phyloP scores from a whole-genome alignment of 1,139 yeast genomes.

The Blastobotrys niveus region DNA sequence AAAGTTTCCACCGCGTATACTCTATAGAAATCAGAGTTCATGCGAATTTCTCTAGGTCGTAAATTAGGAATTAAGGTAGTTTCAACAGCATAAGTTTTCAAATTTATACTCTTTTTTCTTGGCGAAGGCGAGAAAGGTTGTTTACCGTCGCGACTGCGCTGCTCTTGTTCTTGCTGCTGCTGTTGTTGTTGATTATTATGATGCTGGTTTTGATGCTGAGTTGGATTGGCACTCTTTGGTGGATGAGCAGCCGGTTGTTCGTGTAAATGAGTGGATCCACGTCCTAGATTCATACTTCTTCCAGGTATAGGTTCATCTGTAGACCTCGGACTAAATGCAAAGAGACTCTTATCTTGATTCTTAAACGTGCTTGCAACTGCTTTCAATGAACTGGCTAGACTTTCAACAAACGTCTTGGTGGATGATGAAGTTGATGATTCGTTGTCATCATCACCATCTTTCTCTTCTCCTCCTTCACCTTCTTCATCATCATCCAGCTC shows the following conservation, averaged over 20 bases:
- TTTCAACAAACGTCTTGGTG: slow-evolving; percentile 23
- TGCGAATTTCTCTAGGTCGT: slow-evolving; percentile 33
- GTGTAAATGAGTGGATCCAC: slow-evolving; percentile 10
- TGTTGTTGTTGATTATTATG: neutral
- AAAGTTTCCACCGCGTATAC: slow-evolving; percentile 34
- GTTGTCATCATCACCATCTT: slow-evolving; percentile 10
- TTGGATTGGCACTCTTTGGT: neutral
- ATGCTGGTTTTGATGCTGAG: neutral
- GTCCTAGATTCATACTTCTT: slow-evolving; percentile 6
- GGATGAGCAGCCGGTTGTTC: slow-evolving; percentile 6
- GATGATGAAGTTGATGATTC: slow-evolving; percentile 10
- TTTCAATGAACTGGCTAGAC: slow-evolving; percentile 26
- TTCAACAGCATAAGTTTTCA: slow-evolving; percentile 32
- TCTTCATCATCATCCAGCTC: slow-evolving; percentile 1
- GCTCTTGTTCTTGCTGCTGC: neutral
- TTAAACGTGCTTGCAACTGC: slow-evolving; percentile 30
- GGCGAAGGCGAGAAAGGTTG: slow-evolving; percentile 8
- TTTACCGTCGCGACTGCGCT: too few relatives aligned
- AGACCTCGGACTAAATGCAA: slow-evolving; percentile 29
- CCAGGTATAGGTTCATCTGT: slow-evolving; percentile 31
- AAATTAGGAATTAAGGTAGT: slow-evolving; percentile 29
- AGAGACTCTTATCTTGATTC: slow-evolving; percentile 24
- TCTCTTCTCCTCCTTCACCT: slow-evolving; percentile 7
- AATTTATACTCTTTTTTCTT: slow-evolving; percentile 21
- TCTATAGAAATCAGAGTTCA: slow-evolving; percentile 36